Base-by-base conservation (phyloP, 306 rosid genomes). In the Cyamopsis tetragonoloba region DNA sequence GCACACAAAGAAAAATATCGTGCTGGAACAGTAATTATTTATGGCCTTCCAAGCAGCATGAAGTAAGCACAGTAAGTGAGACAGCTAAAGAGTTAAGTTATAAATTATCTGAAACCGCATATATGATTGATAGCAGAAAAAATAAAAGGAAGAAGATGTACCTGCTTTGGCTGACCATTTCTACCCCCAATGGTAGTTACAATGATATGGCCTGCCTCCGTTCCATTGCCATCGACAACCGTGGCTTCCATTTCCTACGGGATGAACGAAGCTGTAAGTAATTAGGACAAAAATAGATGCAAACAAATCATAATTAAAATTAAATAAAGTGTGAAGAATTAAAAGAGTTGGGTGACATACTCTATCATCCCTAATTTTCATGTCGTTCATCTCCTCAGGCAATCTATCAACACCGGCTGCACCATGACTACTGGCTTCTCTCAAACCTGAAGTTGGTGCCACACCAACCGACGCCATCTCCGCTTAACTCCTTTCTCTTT, bases 131-230 rank as follows among this genome's bases (percentile, higher is more conserved):
- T 14, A 9, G 18, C 3, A n/a, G n/a, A 23, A 23, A 62, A 58
- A 15, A 9, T 10, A 11, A 14, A 7, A 19, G 34, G 12, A 13
- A 20, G 54, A 51, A 48, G 69, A 37, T 13, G 56, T 70, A 86
- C 98, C 98, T 87, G 95, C 84, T 89, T 92, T 6, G 98, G 91
- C 75, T 87, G 92, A 76, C 96, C 98, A 76, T 89, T 87, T 87
- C 91, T 84, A 68, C 98, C 98, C 19, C 98, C 98, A 72, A 92
- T 87, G 19, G 96, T 89, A 28, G 98, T 92, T 75, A 92, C 98
- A 69, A 92, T 92, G 34, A 92, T 89, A 80, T 92, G 98, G 35
- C 98, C 96, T 0, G 96, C 73, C 81, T 92, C 96, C 1, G 98
- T 92, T 77, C 96, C 98, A 39, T 92, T 92, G 50, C 96, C 98